phyloP scores from a whole-genome alignment of 2,329 filamentous ascomycete genomes.

The Colletotrichum phormii region DNA sequence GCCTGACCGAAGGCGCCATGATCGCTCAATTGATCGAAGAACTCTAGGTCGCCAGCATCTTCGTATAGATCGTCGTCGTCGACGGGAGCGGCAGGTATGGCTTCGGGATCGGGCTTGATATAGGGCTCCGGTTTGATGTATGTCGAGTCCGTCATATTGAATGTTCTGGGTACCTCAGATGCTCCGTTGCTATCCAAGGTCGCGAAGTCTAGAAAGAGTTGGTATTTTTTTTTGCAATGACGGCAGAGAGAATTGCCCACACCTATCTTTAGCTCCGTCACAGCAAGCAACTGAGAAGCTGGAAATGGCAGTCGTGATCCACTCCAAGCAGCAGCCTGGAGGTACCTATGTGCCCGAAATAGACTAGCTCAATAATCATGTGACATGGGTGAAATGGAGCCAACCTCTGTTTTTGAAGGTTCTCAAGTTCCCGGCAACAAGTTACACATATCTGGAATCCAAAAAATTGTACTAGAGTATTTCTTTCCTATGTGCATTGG shows the following conservation, averaged over 20 bases:
- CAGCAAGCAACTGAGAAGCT: neutral
- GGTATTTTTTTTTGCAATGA: slow-evolving; percentile 14
- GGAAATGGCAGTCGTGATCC: neutral
- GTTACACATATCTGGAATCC: neutral
- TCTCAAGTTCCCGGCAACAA: neutral
- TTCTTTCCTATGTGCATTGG: neutral
- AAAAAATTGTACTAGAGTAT: neutral
- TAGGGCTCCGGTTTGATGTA: slow-evolving; percentile 45
- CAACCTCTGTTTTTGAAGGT: neutral
- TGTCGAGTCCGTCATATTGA: slow-evolving; percentile 34
- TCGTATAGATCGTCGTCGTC: slow-evolving; percentile 77
- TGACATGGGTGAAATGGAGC: neutral
- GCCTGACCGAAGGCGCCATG: slow-evolving; percentile 37
- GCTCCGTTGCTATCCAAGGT: neutral
- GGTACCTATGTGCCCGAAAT: neutral
- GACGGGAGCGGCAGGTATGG: slow-evolving; percentile 52
- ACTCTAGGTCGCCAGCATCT: slow-evolving; percentile 68
- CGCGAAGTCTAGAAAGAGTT: neutral
- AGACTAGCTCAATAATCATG: slow-evolving; percentile 12
- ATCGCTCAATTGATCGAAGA: slow-evolving; percentile 57
- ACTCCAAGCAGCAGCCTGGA: neutral
- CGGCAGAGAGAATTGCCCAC: slow-evolving; percentile 5
- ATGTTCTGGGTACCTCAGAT: neutral
- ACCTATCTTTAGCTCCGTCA: neutral
- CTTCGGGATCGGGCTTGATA: slow-evolving; percentile 64